These are phyloP conservation scores for Monosporozyma aerobia DNA, from an alignment of 805 yeast species.

Conservation along the genomic window DNA sequence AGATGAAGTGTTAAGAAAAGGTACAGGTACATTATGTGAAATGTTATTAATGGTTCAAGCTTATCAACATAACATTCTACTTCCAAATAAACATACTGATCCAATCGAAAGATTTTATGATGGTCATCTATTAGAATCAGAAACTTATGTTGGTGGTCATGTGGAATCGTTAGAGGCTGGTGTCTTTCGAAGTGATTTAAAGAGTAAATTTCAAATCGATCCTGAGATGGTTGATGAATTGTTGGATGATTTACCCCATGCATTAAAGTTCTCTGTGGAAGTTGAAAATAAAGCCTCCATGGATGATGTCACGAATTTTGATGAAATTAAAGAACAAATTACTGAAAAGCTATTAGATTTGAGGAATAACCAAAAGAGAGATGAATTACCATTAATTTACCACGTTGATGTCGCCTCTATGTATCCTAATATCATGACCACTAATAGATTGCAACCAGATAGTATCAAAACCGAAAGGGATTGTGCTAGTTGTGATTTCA, in stretches of 20 bases:
- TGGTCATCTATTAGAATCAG: conserved; percentile 89
- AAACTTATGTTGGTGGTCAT: conserved; percentile 98
- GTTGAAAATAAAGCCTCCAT: conserved; percentile 67
- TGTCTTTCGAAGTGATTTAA: conserved; percentile 84
- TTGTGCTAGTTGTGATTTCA: conserved; percentile 96
- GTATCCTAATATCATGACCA: conserved; percentile 98
- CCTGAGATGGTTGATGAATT: conserved; percentile 77
- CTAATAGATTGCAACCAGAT: conserved; percentile 95
- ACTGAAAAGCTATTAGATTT: conserved; percentile 46
- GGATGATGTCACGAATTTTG: conserved; percentile 73
- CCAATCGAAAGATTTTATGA: conserved; percentile 92
- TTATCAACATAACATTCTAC: conserved; percentile 58
- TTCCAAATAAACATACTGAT: conserved; percentile 91
- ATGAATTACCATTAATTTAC: conserved; percentile 78
- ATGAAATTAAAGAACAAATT: conserved; percentile 60
- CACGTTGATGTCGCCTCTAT: conserved; percentile 99
- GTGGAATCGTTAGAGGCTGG: conserved; percentile 98
- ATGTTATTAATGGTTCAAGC: conserved; percentile 97
- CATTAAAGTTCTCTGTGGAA: conserved; percentile 72
- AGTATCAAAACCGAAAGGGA: conserved; percentile 92
- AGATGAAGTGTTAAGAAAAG: conserved; percentile 90
- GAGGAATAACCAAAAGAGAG: conserved; percentile 51
- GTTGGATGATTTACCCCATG: conserved; percentile 58
- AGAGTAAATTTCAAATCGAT: conserved; percentile 66
- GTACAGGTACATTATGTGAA: conserved; percentile 97